Evolutionary conservation across 345 rosid genomes (phyloP).

Genomic region (Conringia planisiliqua): DNA sequence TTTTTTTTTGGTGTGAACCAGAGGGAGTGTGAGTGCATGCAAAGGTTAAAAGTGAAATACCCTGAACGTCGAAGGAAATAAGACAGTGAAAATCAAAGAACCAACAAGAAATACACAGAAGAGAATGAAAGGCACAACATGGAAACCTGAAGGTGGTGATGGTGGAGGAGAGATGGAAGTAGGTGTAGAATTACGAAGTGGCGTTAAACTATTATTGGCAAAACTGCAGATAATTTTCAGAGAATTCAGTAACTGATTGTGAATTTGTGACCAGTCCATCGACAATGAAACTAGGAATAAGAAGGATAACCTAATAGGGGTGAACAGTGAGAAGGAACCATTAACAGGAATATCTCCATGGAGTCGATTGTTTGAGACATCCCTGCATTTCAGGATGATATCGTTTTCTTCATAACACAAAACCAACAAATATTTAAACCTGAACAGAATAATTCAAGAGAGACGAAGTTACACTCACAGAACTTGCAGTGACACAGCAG

Average conservation of each 20-base stretch:
- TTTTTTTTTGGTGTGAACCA: too few relatives aligned
- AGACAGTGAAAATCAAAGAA: not conserved
- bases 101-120: not conserved
- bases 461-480: slow-evolving; percentile 51
- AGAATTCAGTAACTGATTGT: slow-evolving; percentile 28
- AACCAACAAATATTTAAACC: not conserved
- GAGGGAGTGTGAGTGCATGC: too few relatives aligned
- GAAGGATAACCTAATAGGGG: slow-evolving; percentile 61
- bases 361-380: slow-evolving; percentile 72
- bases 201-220: slow-evolving; percentile 30
- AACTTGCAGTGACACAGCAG: slow-evolving; percentile 59
- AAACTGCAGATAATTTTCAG: slow-evolving; percentile 52
- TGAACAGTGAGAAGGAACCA: slow-evolving; percentile 81
- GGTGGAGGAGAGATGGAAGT: slow-evolving; percentile 51
- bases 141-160: slow-evolving; percentile 44
- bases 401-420: not conserved
- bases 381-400: slow-evolving; percentile 49
- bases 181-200: slow-evolving; percentile 46
- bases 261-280: not conserved
- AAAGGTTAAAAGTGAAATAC: not conserved
- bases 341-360: slow-evolving; percentile 63
- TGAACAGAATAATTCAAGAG: not conserved
- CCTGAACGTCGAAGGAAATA: not conserved
- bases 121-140: not conserved
- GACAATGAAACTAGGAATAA: slow-evolving; percentile 6